Base-by-base conservation (phyloP, 495 filamentous ascomycete species). In the Trichoderma asperelloides region DNA sequence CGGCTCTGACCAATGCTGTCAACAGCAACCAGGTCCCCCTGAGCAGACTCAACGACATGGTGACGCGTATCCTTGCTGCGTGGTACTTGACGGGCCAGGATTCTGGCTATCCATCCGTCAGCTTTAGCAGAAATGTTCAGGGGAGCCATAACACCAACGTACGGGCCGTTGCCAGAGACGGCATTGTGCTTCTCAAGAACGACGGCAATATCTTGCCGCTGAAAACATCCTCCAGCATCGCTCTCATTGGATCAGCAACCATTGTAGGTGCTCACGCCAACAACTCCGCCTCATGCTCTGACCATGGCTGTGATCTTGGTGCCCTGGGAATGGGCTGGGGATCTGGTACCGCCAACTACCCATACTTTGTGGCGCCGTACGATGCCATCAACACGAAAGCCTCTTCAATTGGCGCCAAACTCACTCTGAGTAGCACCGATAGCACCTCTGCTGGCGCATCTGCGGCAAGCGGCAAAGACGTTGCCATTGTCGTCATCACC, bases 181-280 rank as follows among this genome's bases (percentile, higher is more conserved):
- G 87, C 74, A 71, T 91, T 85, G 67, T 96, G 85, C 78, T 96
- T 85, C 78, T 96, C 82, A 91, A 91, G 77, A 93, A 93, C 71
- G 80, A 79, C 6, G 79, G 75, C 65, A 77, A 74, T 49, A 78
- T 84, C 2, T 78, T 93, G 3, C 90, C 90, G 7, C 75, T 93
- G 18, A 80, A 80, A 49, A 82, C 81, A 33, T 85, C 87, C 0
- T 70, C 71, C 60, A 82, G 85, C 64, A 70, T 92, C 15, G 87
- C 86, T 1, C 74, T 93, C 40, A 85, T 96, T 63, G 91, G 93
- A 28, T 86, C 89, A 16, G 88, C 92, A 60, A 89, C 91, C 28
- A 88, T 86, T 15, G 82, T 82, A 23, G 91, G 92, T 68, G 80
- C 81, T 0, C 76, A 78, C 45, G 81, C 77, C 39, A 72, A 74